phyloP scores from a whole-genome alignment of 2,329 filamentous ascomycete species.

The Xylogone sp. region DNA sequence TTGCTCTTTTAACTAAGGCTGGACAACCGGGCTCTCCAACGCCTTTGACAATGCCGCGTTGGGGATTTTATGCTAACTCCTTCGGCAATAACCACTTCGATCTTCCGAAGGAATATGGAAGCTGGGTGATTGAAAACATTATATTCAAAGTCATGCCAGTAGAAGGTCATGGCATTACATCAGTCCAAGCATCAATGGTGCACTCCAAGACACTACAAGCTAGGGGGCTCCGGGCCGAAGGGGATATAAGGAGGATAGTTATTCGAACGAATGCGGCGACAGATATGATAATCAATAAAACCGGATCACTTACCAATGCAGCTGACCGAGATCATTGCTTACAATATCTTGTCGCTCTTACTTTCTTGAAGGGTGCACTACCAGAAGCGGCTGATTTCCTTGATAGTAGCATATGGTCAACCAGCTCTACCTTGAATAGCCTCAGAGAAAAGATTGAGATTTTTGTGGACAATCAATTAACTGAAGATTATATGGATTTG shows the following conservation, averaged over 20 bases:
- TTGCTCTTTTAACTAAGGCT: conserved; percentile 25
- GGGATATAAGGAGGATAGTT: conserved; percentile 21
- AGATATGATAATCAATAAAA: conserved; percentile 30
- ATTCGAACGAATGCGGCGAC: conserved; percentile 28
- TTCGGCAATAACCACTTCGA: conserved; percentile 14
- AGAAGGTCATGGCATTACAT: conserved; percentile 31
- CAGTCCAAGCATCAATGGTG: conserved; percentile 28
- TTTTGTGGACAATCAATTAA: conserved; percentile 23
- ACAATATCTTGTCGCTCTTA: conserved; percentile 29
- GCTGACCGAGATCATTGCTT: conserved; percentile 34
- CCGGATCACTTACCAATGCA: conserved; percentile 20
- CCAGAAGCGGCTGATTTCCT: conserved; percentile 25
- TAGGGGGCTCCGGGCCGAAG: conserved; percentile 7
- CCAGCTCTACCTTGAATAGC: conserved; percentile 13
- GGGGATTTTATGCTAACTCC: conserved; percentile 31
- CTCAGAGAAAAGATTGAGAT: conserved; percentile 25
- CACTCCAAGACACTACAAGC: conserved; percentile 11
- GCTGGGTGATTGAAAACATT: conserved; percentile 24
- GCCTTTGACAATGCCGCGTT: conserved; percentile 27
- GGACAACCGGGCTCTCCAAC: conserved; percentile 27
- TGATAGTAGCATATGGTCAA: conserved; percentile 24
- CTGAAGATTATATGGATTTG: conserved; percentile 26
- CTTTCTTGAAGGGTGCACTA: conserved; percentile 26
- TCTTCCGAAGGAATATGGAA: conserved; percentile 15
- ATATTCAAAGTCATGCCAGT: conserved; percentile 20